Conservation (phyloP, 2,329 filamentous ascomycete genomes). For the Nemania sp. region DNA sequence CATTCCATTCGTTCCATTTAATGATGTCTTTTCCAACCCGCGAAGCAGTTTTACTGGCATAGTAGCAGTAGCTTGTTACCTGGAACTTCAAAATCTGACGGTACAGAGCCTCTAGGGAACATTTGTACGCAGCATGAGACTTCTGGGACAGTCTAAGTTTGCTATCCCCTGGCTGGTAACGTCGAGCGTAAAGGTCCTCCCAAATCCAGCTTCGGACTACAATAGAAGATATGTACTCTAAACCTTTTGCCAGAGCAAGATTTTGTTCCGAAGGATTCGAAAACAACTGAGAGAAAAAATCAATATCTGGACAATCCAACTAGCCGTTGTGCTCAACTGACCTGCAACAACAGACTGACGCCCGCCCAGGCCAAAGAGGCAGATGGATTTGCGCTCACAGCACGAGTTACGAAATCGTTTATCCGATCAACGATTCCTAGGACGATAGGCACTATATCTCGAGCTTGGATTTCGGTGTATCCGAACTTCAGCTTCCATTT, state of each 20-base stretch:
- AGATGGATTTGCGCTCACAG: slow-evolving; percentile 2
- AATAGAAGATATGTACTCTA: slow-evolving; percentile 6
- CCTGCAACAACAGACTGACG: not conserved
- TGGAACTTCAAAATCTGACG: slow-evolving; percentile 6
- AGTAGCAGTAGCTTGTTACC: slow-evolving; percentile 7
- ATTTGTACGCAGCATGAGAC: not conserved
- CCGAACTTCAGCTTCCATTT: slow-evolving; percentile 6
- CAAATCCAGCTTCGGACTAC: not conserved
- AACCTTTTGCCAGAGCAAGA: not conserved
- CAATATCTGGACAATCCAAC: not conserved
- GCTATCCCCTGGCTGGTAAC: not conserved
- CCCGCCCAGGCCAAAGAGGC: slow-evolving; percentile 5
- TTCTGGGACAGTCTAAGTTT: not conserved
- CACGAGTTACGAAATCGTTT: not conserved
- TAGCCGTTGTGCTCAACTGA: not conserved
- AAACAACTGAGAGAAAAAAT: not conserved
- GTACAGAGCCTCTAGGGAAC: not conserved
- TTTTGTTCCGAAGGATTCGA: slow-evolving; percentile 6
- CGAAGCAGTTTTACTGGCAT: not conserved
- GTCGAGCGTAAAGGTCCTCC: slow-evolving; percentile 5
- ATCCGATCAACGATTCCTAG: not conserved
- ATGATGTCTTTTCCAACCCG: not conserved
- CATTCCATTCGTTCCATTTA: slow-evolving; percentile 12
- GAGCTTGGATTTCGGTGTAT: not conserved
- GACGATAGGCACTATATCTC: not conserved